Evolutionary conservation across 179 eudicot genomes (phyloP).

Genomic region (Pouteria campechiana): DNA sequence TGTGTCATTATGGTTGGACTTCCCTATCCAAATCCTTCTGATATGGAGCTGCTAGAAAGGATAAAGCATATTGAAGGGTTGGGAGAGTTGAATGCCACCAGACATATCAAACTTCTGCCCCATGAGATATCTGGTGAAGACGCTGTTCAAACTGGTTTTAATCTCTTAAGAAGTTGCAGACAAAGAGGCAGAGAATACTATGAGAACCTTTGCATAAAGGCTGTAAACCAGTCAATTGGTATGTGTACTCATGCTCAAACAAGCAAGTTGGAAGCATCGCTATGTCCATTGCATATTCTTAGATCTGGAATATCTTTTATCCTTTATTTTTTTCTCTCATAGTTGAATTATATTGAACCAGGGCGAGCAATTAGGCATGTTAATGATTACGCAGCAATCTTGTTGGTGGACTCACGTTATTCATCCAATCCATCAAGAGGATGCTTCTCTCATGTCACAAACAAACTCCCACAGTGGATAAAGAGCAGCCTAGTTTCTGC

Average conservation of each 20-base stretch:
- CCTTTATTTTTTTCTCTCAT: conserved; percentile 2
- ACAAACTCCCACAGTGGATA: conserved; percentile 87
- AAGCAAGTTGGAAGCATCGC: not conserved
- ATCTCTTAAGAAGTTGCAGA: conserved; percentile 62
- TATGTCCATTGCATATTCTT: not conserved
- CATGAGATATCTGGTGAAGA: conserved; percentile 13
- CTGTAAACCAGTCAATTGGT: conserved; percentile 98
- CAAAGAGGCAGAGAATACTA: conserved; percentile 81
- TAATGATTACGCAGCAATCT: conserved; percentile 84
- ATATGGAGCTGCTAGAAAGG: conserved; percentile 75
- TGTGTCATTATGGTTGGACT: conserved; percentile 97
- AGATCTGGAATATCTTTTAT: not conserved
- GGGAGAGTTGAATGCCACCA: conserved; percentile 14
- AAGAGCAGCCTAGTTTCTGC: conserved; percentile 46
- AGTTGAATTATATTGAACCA: conserved; percentile 9
- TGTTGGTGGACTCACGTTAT: conserved; percentile 81
- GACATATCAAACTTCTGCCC: conserved; percentile 3
- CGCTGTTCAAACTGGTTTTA: conserved; percentile 56
- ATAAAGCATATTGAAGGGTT: conserved; percentile 87
- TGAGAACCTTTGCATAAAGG: conserved; percentile 97
- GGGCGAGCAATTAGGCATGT: conserved; percentile 90
- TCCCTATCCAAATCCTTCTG: conserved; percentile 93
- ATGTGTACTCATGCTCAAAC: conserved; percentile 15
- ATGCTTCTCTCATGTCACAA: conserved; percentile 51
- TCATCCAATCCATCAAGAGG: conserved; percentile 42